These are phyloP conservation scores for Saussurea involucrata DNA, from an alignment of 129 eudicot species.

Conservation along the genomic window DNA sequence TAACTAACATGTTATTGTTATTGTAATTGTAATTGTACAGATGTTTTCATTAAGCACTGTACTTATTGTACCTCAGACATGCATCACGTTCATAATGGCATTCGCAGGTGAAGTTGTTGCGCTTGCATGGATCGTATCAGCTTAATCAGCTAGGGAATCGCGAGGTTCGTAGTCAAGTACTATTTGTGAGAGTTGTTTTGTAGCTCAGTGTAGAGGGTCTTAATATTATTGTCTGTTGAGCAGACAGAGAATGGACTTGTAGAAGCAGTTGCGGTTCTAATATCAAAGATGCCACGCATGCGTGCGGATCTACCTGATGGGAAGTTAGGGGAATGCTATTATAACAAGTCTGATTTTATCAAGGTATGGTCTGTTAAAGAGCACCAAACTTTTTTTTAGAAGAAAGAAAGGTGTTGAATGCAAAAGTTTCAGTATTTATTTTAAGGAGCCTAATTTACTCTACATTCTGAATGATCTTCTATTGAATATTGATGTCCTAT, in stretches of 20 bases:
- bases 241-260: constrained; percentile 98
- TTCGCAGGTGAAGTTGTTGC: constrained; percentile 83
- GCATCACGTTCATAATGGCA: neutral
- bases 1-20: neutral
- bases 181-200: neutral
- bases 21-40: neutral
- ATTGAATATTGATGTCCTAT: constrained; percentile 7
- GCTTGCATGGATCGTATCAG: constrained; percentile 93
- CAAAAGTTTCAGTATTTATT: neutral
- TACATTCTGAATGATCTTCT: neutral
- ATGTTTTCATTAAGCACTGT: neutral
- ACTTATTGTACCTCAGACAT: neutral
- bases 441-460: neutral
- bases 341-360: constrained; percentile 79
- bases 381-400: neutral
- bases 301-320: constrained; percentile 61
- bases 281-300: constrained; percentile 91
- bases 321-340: constrained; percentile 77
- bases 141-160: constrained; percentile 85
- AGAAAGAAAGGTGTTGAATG: neutral
- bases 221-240: neutral
- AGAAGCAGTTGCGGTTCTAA: constrained; percentile 91
- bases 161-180: constrained; percentile 47
- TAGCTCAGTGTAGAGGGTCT: neutral
- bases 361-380: constrained; percentile 44